phyloP scores from a whole-genome alignment of 2,329 filamentous ascomycete species.

The Lecanicillium sp. region DNA sequence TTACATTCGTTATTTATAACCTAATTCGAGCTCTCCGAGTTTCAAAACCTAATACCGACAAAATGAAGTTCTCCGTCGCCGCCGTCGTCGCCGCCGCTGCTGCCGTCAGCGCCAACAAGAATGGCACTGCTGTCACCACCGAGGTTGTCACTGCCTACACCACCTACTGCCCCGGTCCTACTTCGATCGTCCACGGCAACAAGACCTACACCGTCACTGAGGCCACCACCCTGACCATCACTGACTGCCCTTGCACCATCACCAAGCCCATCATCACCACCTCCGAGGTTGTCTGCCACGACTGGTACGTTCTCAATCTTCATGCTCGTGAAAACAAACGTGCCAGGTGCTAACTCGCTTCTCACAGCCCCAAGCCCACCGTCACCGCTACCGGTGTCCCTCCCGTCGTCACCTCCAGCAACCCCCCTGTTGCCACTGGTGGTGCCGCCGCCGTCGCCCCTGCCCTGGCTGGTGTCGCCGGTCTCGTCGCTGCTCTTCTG shows the following conservation, averaged over 20 bases:
- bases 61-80: constrained; percentile 57
- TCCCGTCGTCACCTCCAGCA: constrained; percentile 13
- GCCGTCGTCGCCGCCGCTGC: constrained; percentile 43
- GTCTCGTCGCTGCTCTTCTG: constrained; percentile 50
- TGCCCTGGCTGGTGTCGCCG: constrained; percentile 52
- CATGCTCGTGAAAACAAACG: constrained; percentile 1
- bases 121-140: constrained; percentile 49
- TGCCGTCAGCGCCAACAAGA: constrained; percentile 42
- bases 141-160: constrained; percentile 58
- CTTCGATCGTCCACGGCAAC: constrained; percentile 54
- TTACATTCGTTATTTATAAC: constrained; percentile 45
- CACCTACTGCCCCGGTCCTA: constrained; percentile 66
- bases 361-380: constrained; percentile 24
- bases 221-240: constrained; percentile 64
- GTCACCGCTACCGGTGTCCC: constrained; percentile 23
- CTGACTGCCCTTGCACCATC: constrained; percentile 64
- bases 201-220: constrained; percentile 64
- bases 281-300: constrained; percentile 44
- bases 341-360: constrained; percentile 15
- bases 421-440: constrained; percentile 31
- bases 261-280: constrained; percentile 49
- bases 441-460: constrained; percentile 50
- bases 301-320: constrained; percentile 34
- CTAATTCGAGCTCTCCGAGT: constrained; percentile 23
- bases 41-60: constrained; percentile 42